Evolutionary conservation across 192 early-diverging fungal genomes (phyloP), one percentile per base, ranked within the genome.

Genomic region (Entophlyctis helioformis): DNA sequence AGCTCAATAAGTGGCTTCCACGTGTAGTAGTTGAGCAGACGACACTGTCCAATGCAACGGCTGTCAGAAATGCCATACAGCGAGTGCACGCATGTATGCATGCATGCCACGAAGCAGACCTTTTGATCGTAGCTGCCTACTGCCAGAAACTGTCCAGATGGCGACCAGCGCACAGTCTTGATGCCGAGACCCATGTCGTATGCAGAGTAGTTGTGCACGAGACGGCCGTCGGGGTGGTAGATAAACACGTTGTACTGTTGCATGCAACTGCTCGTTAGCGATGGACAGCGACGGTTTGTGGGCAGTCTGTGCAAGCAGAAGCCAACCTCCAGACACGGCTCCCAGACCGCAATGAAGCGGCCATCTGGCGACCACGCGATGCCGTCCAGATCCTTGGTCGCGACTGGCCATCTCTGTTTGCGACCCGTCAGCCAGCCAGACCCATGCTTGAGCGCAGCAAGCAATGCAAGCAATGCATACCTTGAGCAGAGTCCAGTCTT

Each of bases 301-400:
- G n/a, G n/a, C n/a, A n/a, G 29, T 31, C 29, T 4, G 29, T 11
- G 6, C 6, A 31, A 4, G 29, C 29, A 4, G 6, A 31, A 51
- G 66, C 63, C 64, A 47, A 84, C 85, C 26, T 82, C 62, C 13
- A 83, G 46, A 8, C 64, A 52, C 16, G 78, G 71, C 32, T 91
- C 86, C 81, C 80, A 88, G 0, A 77, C 74, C 6, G 73, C 78
- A 50, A 93, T 71, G 44, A 66, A 86, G 21, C 67, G 59, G 15
- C 88, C 87, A 53, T 93, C 81, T 0, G 90, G 90, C 22, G 88
- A 91, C 85, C 86, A 89, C 13, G 67, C 58, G 23, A 93, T 54
- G 47, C 86, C 73, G 29, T 82, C 76, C 6, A 80, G 42, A 67
- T 93, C 86, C 13, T 54, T 56, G 2, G 86, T 83, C 28, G 86